Conservation (phyloP, 2,329 filamentous ascomycete species). For the Reticulascus tulasneorum region DNA sequence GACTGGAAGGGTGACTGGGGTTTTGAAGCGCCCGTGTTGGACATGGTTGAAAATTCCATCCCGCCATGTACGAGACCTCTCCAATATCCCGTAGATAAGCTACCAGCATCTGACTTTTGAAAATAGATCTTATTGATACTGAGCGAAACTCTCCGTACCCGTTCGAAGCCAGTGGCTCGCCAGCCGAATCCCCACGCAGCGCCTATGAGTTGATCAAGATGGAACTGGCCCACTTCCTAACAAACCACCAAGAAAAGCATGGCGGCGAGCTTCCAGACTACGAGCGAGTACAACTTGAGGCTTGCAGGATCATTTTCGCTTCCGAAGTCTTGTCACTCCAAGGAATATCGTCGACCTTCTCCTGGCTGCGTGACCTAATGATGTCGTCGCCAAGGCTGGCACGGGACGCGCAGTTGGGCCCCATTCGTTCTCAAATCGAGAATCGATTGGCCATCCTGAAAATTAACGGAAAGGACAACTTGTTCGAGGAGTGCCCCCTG, state of each 20-base stretch:
- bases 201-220: constrained; percentile 60
- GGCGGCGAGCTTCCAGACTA: constrained; percentile 41
- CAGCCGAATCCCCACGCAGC: constrained; percentile 45
- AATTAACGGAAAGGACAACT: constrained; percentile 55
- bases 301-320: constrained; percentile 55
- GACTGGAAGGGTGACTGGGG: constrained; percentile 70
- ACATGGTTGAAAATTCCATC: constrained; percentile 64
- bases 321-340: constrained; percentile 43
- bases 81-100: constrained; percentile 30
- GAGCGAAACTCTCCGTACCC: constrained; percentile 55
- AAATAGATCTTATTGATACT: constrained; percentile 58
- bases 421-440: constrained; percentile 41
- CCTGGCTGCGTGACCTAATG: constrained; percentile 58
- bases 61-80: constrained; percentile 55
- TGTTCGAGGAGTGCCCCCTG: constrained; percentile 54
- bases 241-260: constrained; percentile 39
- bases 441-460: constrained; percentile 44
- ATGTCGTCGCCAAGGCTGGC: constrained; percentile 42
- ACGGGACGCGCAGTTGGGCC: constrained; percentile 43
- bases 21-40: constrained; percentile 57
- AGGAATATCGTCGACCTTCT: constrained; percentile 31
- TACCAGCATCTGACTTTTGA: constrained; percentile 36
- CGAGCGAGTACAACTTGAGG: constrained; percentile 52
- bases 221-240: constrained; percentile 50
- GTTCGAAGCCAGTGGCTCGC: constrained; percentile 42